Evolutionary conservation across 228 moss, liverwort and hornwort genomes (phyloP).

Genomic region (Sphagnum magellanicum): DNA sequence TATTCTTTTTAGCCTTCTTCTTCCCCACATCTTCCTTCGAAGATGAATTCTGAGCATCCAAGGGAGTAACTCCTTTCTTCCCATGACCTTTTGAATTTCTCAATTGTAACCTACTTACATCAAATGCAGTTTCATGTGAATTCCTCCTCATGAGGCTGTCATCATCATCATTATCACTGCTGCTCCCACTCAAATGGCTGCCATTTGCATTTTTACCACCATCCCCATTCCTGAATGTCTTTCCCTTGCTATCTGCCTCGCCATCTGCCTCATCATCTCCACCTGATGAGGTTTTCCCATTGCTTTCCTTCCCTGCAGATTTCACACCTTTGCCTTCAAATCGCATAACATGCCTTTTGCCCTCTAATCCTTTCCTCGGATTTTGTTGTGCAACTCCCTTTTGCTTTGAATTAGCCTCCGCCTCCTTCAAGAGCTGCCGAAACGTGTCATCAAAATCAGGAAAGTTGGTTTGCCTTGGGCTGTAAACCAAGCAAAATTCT

Average conservation of each 20-base stretch:
- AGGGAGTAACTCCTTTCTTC: slow-evolving; percentile 44
- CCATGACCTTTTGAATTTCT: slow-evolving; percentile 35
- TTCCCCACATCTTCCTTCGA: slow-evolving; percentile 59
- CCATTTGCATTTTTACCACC: slow-evolving; percentile 3
- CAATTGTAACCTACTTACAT: slow-evolving; percentile 87
- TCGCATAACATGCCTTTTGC: slow-evolving; percentile 35
- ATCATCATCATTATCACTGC: slow-evolving; percentile 78
- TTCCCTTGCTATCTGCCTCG: slow-evolving; percentile 15
- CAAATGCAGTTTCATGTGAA: slow-evolving; percentile 66
- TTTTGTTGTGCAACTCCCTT: slow-evolving; percentile 44
- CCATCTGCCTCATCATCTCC: slow-evolving; percentile 50
- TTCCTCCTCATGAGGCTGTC: slow-evolving; percentile 46
- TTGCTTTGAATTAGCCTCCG: slow-evolving; percentile 60
- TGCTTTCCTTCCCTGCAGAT: slow-evolving; percentile 34
- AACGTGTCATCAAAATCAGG: slow-evolving; percentile 85
- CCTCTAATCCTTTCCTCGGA: slow-evolving; percentile 57
- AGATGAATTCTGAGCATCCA: slow-evolving; percentile 42
- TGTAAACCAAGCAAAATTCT: slow-evolving; percentile 59
- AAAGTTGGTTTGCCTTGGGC: slow-evolving; percentile 42
- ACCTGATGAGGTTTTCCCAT: slow-evolving; percentile 32
- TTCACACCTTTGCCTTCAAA: slow-evolving; percentile 60
- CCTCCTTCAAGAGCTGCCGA: slow-evolving; percentile 74
- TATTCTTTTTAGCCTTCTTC: slow-evolving; percentile 89
- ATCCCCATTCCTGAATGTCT: slow-evolving; percentile 10
- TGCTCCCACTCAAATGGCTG: slow-evolving; percentile 44